Percentiles rank a stretch among this genome's conserved stretches.
Conservation (phyloP, 1,139 yeast genomes). For the Blastobotrys malaysiensis region DNA sequence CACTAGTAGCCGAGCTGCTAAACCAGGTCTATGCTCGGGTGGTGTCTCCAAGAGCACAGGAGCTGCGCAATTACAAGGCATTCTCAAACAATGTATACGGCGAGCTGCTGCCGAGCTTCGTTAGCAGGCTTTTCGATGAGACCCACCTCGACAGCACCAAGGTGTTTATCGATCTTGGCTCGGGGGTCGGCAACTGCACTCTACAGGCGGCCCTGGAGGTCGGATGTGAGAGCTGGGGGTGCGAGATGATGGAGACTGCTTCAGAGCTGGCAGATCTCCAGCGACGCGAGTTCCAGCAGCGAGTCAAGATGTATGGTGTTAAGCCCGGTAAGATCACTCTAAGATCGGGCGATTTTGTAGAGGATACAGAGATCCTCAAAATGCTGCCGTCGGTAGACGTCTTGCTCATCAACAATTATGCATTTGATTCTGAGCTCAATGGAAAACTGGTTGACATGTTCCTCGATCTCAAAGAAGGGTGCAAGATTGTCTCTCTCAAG, state of each 20-base stretch:
- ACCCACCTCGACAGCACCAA: conserved; percentile 51
- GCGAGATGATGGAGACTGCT: conserved; percentile 84
- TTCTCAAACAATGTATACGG: conserved; percentile 92
- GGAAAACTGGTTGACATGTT: conserved; percentile 62
- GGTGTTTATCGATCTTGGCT: conserved; percentile 78
- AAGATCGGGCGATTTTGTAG: conserved; percentile 63
- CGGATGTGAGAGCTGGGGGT: conserved; percentile 82
- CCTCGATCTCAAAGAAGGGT: conserved; percentile 60
- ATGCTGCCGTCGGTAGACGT: conserved; percentile 63
- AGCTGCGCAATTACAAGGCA: conserved; percentile 68
- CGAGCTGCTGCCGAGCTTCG: conserved; percentile 74
- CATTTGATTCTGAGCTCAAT: conserved; percentile 71
- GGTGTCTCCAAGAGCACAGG: conserved; percentile 67
- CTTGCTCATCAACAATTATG: conserved; percentile 72
- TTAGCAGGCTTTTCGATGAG: conserved; percentile 61
- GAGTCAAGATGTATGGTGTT: conserved; percentile 62
- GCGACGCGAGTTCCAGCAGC: conserved; percentile 48
- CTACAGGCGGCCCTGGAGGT: conserved; percentile 85
- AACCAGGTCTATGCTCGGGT: conserved; percentile 69
- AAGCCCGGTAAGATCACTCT: conserved; percentile 50
- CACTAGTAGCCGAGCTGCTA: conserved; percentile 61
- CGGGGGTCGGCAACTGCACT: conserved; percentile 91
- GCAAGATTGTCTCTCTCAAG: conserved; percentile 72
- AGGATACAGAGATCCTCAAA: conserved; percentile 50
- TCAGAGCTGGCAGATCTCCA: conserved; percentile 63